Evolutionary conservation across 1,284 basidiomycete species (phyloP).

Genomic region (Earliella scabrosa): DNA sequence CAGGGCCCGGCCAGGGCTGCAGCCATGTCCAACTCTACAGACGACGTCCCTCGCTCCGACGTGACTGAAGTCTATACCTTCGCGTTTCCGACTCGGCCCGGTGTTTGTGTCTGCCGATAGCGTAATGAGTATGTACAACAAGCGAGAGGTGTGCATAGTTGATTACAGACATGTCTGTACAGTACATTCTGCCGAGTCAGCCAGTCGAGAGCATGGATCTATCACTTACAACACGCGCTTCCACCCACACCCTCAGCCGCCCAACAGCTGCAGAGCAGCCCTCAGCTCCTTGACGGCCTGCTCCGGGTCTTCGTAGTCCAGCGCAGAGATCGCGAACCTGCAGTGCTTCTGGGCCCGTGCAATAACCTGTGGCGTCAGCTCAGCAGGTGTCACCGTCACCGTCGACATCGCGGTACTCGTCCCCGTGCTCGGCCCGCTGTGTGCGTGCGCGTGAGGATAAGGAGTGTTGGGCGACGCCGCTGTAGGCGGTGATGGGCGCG

Average conservation of each 20-base stretch:
- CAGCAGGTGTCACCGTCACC: slow-evolving; percentile 40
- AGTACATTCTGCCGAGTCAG: neutral
- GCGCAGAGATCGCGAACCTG: slow-evolving; percentile 86
- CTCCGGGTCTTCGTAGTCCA: slow-evolving; percentile 91
- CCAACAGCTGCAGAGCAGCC: slow-evolving; percentile 76
- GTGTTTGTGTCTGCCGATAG: neutral
- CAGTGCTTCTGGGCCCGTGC: slow-evolving; percentile 88
- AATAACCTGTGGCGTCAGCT: slow-evolving; percentile 66
- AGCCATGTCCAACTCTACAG: too few species aligned
- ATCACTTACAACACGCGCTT: neutral
- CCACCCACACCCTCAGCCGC: slow-evolving; percentile 36
- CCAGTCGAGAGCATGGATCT: neutral
- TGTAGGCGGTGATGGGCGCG: neutral
- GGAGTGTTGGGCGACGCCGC: slow-evolving; percentile 15
- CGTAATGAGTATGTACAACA: too few species aligned
- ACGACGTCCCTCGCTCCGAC: too few species aligned
- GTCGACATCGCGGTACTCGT: slow-evolving; percentile 30
- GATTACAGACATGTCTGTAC: neutral
- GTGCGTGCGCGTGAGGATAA: neutral
- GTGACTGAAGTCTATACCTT: neutral
- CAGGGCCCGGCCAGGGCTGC: neutral
- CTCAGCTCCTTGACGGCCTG: slow-evolving; percentile 82
- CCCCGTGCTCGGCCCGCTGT: neutral
- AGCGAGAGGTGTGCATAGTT: neutral
- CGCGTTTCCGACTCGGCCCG: neutral